phyloP scores from a whole-genome alignment of 2,329 filamentous ascomycete species.

The Pseudocercospora crystallina region DNA sequence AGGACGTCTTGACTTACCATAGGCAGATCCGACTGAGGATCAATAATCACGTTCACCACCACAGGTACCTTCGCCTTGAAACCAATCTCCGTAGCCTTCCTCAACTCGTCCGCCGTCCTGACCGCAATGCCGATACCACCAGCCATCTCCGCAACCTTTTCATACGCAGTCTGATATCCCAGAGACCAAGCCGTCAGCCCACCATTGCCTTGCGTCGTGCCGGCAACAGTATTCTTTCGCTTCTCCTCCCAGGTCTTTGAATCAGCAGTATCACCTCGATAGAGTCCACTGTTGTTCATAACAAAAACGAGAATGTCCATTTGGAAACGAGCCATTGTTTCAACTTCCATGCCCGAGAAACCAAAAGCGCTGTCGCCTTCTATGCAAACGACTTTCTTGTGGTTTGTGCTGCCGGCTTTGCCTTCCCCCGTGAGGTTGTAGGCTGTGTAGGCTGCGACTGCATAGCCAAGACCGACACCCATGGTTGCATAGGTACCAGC shows the following conservation, averaged over 20 bases:
- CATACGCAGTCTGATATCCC: conserved; percentile 56
- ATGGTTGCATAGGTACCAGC: conserved; percentile 61
- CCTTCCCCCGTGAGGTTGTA: conserved; percentile 50
- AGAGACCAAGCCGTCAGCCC: conserved; percentile 49
- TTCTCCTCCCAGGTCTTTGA: conserved; percentile 46
- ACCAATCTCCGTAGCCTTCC: conserved; percentile 51
- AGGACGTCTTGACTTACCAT: conserved; percentile 24
- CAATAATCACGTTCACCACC: conserved; percentile 58
- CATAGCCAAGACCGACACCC: conserved; percentile 59
- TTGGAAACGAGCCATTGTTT: conserved; percentile 56
- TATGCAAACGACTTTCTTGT: conserved; percentile 56
- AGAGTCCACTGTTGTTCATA: conserved; percentile 52
- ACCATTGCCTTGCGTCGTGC: conserved; percentile 33
- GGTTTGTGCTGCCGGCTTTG: conserved; percentile 26
- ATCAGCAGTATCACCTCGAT: conserved; percentile 38
- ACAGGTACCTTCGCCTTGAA: conserved; percentile 50
- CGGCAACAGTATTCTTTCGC: conserved; percentile 42
- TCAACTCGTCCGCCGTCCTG: conserved; percentile 53
- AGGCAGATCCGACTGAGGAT: conserved; percentile 34
- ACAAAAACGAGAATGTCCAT: conserved; percentile 47
- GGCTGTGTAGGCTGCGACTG: conserved; percentile 56
- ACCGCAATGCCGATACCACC: conserved; percentile 56
- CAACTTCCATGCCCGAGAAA: conserved; percentile 57
- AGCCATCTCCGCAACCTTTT: conserved; percentile 56
- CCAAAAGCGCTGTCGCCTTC: conserved; percentile 59